phyloP scores from a whole-genome alignment of 345 rosid genomes.

The Hibiscus mutabilis region DNA sequence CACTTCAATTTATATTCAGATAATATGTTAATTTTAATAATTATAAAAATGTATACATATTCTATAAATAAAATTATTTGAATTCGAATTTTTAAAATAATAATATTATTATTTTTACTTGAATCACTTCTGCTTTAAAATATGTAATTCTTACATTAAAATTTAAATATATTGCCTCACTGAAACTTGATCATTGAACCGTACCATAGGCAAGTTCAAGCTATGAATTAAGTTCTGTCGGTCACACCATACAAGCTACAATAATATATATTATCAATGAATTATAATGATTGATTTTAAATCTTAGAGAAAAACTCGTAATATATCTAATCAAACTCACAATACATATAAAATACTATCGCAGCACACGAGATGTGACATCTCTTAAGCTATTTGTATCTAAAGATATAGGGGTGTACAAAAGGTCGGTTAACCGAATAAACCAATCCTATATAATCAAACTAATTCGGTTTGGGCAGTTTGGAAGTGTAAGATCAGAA shows the following conservation, averaged over 20 bases:
- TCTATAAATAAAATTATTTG: too few relatives aligned
- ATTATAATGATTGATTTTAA: too few relatives aligned
- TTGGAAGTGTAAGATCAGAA: conserved; percentile 34
- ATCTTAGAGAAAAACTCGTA: neutral
- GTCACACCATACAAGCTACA: neutral
- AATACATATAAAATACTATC: neutral
- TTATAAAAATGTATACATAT: too few relatives aligned
- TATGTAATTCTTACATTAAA: too few relatives aligned
- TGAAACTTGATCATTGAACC: too few relatives aligned
- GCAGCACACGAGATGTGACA: neutral
- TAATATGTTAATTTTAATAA: too few relatives aligned
- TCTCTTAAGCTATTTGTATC: neutral
- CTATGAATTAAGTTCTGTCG: neutral
- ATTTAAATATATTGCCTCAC: too few relatives aligned
- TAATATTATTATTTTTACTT: too few relatives aligned
- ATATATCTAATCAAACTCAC: neutral
- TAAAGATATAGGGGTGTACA: neutral
- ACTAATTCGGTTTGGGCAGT: neutral
- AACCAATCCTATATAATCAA: neutral
- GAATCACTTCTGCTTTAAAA: too few relatives aligned
- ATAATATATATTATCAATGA: too few relatives aligned
- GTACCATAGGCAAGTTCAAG: neutral
- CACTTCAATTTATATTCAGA: too few relatives aligned
- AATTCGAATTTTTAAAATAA: too few relatives aligned
- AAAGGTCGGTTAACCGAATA: neutral